Conservation (phyloP, 73 alveolate genomes). For the Uronychia setigera region DNA sequence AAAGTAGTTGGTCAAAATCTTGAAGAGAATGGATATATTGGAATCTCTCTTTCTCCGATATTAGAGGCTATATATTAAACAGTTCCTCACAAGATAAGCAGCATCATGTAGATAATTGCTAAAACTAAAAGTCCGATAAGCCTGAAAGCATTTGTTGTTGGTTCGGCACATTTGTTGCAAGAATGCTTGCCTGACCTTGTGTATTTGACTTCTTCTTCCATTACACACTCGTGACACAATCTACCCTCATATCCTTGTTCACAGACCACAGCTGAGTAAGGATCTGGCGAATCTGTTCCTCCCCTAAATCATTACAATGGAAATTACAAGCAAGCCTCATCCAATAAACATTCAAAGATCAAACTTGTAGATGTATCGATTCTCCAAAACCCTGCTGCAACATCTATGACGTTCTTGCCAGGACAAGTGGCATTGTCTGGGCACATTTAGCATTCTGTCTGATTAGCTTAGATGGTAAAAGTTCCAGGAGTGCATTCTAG, state of each 20-base stretch:
- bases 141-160: too few species aligned
- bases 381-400: too few species aligned
- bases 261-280: neutral
- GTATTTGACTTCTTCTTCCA: neutral
- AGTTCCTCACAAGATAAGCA: neutral
- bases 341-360: too few species aligned
- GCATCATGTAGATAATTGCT: neutral
- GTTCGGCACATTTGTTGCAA: neutral
- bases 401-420: too few species aligned
- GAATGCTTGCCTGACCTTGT: neutral
- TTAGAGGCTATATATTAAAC: neutral
- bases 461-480: too few species aligned
- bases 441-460: too few species aligned
- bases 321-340: too few species aligned
- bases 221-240: slow-evolving; percentile 2
- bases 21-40: neutral
- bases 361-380: too few species aligned
- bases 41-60: slow-evolving; percentile 4
- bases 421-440: too few species aligned
- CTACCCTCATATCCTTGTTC: slow-evolving; percentile 3
- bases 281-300: neutral
- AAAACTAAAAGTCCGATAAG: neutral
- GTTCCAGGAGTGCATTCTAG: too few species aligned
- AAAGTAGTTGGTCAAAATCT: slow-evolving; percentile 1
- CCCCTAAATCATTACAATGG: too few species aligned